phyloP scores from a whole-genome alignment of 179 eudicot species.

The Silene vulgaris region DNA sequence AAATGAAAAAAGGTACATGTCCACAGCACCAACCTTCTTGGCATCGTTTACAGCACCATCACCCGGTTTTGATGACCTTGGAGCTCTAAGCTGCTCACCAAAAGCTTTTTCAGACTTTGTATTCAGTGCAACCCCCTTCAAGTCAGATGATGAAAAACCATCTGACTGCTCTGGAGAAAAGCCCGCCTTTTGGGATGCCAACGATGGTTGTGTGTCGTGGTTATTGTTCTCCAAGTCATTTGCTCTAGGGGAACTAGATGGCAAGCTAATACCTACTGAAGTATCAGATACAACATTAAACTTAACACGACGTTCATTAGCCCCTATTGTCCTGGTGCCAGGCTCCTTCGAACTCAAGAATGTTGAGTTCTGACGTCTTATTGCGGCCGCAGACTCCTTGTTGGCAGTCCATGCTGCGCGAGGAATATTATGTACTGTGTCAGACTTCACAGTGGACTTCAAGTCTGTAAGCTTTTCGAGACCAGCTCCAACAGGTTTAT shows the following conservation, averaged over 20 bases:
- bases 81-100: slow-evolving; percentile 40
- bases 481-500: slow-evolving; percentile 23
- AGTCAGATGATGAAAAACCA: slow-evolving; percentile 29
- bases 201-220: slow-evolving; percentile 17
- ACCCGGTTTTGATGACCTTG: slow-evolving; percentile 38
- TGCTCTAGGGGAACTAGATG: slow-evolving; percentile 24
- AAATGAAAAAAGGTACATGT: slow-evolving; percentile 11
- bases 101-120: slow-evolving; percentile 30
- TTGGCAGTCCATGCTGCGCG: slow-evolving; percentile 27
- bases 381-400: slow-evolving; percentile 24
- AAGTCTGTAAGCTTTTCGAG: slow-evolving; percentile 20
- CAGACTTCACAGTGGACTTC: slow-evolving; percentile 21
- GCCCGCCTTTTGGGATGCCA: slow-evolving; percentile 26
- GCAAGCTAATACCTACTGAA: slow-evolving; percentile 23
- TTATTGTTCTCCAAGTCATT: slow-evolving; percentile 11
- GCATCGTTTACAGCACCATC: slow-evolving; percentile 34
- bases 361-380: slow-evolving; percentile 25
- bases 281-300: slow-evolving; percentile 22
- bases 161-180: slow-evolving; percentile 27
- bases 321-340: slow-evolving; percentile 10
- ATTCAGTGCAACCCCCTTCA: slow-evolving; percentile 25
- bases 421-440: slow-evolving; percentile 22
- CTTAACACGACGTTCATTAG: slow-evolving; percentile 19
- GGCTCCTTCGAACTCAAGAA: slow-evolving; percentile 17
- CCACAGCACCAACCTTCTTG: slow-evolving; percentile 44